Conservation (phyloP, 2,329 filamentous ascomycete genomes). For the Fusarium haematococcum region DNA sequence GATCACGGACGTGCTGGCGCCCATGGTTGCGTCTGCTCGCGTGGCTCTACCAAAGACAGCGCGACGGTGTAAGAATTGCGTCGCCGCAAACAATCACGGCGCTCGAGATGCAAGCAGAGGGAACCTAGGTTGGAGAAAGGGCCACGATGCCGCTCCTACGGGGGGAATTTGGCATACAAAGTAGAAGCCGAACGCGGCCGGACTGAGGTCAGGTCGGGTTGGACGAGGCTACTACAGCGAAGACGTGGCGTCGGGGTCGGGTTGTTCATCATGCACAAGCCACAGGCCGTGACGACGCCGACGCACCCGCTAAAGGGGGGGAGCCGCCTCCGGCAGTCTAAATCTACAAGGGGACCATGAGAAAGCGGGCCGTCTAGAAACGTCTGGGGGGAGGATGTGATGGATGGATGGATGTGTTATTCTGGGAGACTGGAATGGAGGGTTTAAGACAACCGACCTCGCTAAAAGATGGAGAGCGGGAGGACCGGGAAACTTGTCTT, state of each 20-base stretch:
- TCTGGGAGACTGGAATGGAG: constrained; percentile 7
- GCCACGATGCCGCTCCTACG: constrained; percentile 13
- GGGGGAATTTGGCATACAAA: constrained; percentile 5
- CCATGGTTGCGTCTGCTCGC: constrained; percentile 43
- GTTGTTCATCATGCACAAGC: constrained; percentile 18
- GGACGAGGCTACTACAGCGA: constrained; percentile 16
- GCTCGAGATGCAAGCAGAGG: background rate
- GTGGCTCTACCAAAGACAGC: background rate
- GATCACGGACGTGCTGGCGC: constrained; percentile 49
- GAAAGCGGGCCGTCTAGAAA: constrained; percentile 28
- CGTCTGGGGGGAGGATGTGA: constrained; percentile 14
- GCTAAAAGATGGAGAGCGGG: constrained; percentile 19
- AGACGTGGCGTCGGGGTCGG: constrained; percentile 26
- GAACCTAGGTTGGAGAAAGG: background rate
- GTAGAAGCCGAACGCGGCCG: constrained; percentile 14
- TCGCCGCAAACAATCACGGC: background rate
- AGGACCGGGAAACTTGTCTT: constrained; percentile 3
- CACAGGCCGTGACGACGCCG: constrained; percentile 32
- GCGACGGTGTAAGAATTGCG: background rate
- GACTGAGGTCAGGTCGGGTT: background rate
- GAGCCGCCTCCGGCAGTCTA: constrained; percentile 10
- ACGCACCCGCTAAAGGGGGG: constrained; percentile 37
- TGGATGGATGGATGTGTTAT: background rate
- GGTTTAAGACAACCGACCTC: constrained; percentile 30
- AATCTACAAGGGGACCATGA: constrained; percentile 20